Conservation (phyloP, 495 filamentous ascomycete genomes). For the Penicillium nucicola region DNA sequence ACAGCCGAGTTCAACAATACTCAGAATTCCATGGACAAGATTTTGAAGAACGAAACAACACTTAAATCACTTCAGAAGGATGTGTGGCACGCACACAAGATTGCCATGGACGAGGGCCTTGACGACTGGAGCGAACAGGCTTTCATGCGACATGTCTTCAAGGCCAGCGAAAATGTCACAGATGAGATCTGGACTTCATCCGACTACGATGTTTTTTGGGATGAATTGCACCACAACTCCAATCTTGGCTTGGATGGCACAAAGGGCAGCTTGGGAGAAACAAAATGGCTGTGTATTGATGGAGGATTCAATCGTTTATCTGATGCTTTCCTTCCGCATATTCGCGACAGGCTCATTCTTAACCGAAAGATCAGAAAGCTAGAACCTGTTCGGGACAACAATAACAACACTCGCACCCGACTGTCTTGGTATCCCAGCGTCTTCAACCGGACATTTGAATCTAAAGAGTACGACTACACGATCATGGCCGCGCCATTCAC, state of each 20-base stretch:
- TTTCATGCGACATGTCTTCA: slow-evolving; percentile 23
- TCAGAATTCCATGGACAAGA: slow-evolving; percentile 12
- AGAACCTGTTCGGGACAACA: slow-evolving; percentile 4
- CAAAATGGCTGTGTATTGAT: slow-evolving; percentile 21
- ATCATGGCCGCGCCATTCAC: slow-evolving; percentile 31
- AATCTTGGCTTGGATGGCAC: slow-evolving; percentile 23
- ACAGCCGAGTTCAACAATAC: slow-evolving; percentile 11
- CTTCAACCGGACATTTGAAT: slow-evolving; percentile 19
- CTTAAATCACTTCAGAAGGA: slow-evolving; percentile 21
- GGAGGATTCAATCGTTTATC: slow-evolving; percentile 23
- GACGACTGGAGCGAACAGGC: slow-evolving; percentile 29
- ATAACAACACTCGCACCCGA: slow-evolving; percentile 7
- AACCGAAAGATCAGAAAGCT: slow-evolving; percentile 22
- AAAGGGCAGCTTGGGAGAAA: slow-evolving; percentile 8
- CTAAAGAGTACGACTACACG: slow-evolving; percentile 26
- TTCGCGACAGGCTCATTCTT: slow-evolving; percentile 16
- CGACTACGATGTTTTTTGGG: slow-evolving; percentile 26
- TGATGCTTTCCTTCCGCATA: slow-evolving; percentile 23
- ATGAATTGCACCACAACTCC: slow-evolving; percentile 27
- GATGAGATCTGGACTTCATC: slow-evolving; percentile 22
- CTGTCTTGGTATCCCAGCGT: slow-evolving; percentile 23
- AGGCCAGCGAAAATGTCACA: slow-evolving; percentile 23
- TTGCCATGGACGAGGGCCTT: slow-evolving; percentile 22
- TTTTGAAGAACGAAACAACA: slow-evolving; percentile 13
- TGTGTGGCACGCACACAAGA: slow-evolving; percentile 19